These are phyloP conservation scores for Sclerotinia borealis DNA, from an alignment of 2,329 filamentous ascomycete genomes.

Conservation along the genomic window DNA sequence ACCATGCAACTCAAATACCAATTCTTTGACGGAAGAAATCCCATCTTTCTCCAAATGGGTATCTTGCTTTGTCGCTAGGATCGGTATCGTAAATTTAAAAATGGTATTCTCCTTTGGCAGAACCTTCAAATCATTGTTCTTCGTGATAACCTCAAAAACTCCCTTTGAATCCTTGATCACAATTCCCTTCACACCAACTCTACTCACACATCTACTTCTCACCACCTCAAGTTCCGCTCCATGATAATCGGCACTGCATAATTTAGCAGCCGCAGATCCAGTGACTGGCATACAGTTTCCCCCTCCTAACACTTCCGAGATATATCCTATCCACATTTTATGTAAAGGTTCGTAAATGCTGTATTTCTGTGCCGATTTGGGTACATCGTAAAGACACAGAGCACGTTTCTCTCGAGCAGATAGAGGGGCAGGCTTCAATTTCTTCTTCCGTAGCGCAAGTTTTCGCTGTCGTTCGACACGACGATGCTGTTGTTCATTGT, in stretches of 20 bases:
- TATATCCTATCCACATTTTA: slow-evolving; percentile 76
- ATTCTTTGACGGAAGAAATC: slow-evolving; percentile 33
- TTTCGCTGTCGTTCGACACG: slow-evolving; percentile 29
- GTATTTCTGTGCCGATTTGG: slow-evolving; percentile 63
- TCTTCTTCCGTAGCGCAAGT: slow-evolving; percentile 38
- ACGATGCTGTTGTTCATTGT: slow-evolving; percentile 50
- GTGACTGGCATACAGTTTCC: slow-evolving; percentile 18
- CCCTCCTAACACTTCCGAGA: slow-evolving; percentile 62
- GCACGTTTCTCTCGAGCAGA: slow-evolving; percentile 72
- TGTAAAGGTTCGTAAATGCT: slow-evolving; percentile 72
- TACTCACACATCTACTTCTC: slow-evolving; percentile 69
- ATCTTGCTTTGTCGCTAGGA: slow-evolving; percentile 21
- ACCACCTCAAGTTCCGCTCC: slow-evolving; percentile 80
- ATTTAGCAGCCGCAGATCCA: slow-evolving; percentile 56
- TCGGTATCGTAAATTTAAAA: slow-evolving; percentile 69
- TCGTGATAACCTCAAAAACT: slow-evolving; percentile 78
- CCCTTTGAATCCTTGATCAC: slow-evolving; percentile 84
- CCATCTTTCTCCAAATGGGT: slow-evolving; percentile 14
- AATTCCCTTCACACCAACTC: slow-evolving; percentile 80
- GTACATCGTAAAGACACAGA: slow-evolving; percentile 68
- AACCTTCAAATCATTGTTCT: slow-evolving; percentile 59
- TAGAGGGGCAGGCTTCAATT: slow-evolving; percentile 57
- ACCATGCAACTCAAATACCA: slow-evolving; percentile 82
- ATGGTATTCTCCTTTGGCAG: slow-evolving; percentile 87
- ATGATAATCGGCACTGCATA: slow-evolving; percentile 85